These are phyloP conservation scores for Cutaneotrichosporon mucoides DNA, from an alignment of 1,284 basidiomycete genomes.

Conservation along the genomic window DNA sequence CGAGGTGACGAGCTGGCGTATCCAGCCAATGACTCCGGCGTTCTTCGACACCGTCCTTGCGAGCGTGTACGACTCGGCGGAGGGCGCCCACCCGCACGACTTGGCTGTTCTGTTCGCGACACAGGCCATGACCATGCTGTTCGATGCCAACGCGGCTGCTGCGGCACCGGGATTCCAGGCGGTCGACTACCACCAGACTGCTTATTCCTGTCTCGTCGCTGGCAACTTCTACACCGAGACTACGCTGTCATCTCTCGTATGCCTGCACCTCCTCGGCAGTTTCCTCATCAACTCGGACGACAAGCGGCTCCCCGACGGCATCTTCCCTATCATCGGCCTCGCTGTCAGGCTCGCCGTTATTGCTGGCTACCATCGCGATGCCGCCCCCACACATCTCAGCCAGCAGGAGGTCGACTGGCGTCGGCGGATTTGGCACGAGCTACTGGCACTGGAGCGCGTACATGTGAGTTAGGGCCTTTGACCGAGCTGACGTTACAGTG, in stretches of 20 bases:
- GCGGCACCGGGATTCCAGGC: constrained; percentile 10
- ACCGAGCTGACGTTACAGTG: background rate
- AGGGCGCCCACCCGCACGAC: constrained; percentile 21
- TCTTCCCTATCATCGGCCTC: constrained; percentile 20
- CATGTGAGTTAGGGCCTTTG: constrained; percentile 1
- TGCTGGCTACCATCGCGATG: constrained; percentile 19
- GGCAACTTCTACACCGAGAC: constrained; percentile 23
- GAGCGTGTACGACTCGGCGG: constrained; percentile 16
- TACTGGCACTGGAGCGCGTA: constrained; percentile 16
- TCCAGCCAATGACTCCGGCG: constrained; percentile 18
- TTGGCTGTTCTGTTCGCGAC: constrained; percentile 18
- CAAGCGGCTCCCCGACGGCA: constrained; percentile 18
- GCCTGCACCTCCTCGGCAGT: constrained; percentile 13
- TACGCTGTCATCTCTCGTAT: constrained; percentile 14
- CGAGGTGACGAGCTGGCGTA: constrained; percentile 15
- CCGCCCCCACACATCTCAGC: constrained; percentile 10
- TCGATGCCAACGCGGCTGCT: constrained; percentile 3
- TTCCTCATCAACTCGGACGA: constrained; percentile 24
- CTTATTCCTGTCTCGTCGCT: constrained; percentile 18
- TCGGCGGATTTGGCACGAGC: constrained; percentile 20
- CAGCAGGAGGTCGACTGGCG: constrained; percentile 17
- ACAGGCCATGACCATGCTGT: constrained; percentile 15
- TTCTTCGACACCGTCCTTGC: constrained; percentile 21
- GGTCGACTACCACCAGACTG: constrained; percentile 17
- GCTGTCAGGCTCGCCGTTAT: constrained; percentile 18